Conservation (phyloP, 176 grass and related monocot species). For the Avena eriantha region DNA sequence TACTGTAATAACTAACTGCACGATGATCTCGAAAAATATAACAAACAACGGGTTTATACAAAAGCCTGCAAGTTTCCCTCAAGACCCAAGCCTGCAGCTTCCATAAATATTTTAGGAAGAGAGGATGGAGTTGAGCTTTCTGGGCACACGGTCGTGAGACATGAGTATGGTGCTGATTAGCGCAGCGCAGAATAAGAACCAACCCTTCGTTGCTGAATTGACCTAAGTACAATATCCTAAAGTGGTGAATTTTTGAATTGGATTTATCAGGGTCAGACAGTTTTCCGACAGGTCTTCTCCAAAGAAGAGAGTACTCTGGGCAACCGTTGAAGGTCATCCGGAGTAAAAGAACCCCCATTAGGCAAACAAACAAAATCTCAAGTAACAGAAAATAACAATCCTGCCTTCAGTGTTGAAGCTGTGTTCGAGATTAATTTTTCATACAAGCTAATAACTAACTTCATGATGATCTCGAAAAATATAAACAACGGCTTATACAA, state of each 20-base stretch:
- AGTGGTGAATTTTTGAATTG: background rate
- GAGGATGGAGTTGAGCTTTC: background rate
- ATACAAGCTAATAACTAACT: background rate
- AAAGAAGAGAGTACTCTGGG: background rate
- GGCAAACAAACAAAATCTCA: background rate
- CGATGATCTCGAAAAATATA: background rate
- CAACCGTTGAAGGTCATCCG: background rate
- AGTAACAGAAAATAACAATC: background rate
- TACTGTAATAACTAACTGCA: background rate
- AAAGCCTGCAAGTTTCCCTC: background rate
- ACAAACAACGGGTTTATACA: background rate
- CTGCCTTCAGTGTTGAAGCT: background rate
- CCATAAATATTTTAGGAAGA: background rate
- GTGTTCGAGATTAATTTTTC: background rate
- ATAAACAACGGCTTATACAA: background rate
- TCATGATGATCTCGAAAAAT: background rate
- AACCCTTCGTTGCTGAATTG: background rate
- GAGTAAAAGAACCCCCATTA: background rate
- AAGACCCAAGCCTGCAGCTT: background rate
- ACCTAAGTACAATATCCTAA: background rate
- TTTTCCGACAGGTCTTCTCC: background rate
- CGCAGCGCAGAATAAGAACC: background rate
- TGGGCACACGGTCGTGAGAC: background rate
- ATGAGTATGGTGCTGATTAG: background rate
- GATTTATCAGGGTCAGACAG: background rate